Evolutionary conservation across 345 rosid genomes (phyloP), one percentile per base, ranked within the genome.

Genomic region (Hypericum androsaemum): DNA sequence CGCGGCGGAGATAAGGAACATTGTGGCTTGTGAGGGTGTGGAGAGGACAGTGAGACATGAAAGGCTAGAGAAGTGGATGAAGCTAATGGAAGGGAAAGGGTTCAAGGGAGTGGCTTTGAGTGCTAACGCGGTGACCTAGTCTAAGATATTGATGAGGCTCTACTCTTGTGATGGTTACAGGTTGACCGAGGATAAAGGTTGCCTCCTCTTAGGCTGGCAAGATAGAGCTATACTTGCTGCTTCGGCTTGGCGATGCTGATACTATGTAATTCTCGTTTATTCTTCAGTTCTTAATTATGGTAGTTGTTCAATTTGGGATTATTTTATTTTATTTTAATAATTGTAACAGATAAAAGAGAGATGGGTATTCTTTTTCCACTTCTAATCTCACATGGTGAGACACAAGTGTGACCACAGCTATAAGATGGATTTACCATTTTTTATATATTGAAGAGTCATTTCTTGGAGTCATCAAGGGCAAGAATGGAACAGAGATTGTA

Each of bases 191-290:
- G 88, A 82, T 47, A 72, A 72, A n/a, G 88, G 84, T 10, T 76
- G 88, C 69, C 68, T 82, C 80, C 80, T 79, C 7, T 63, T 82
- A 57, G 88, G 82, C 3, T 82, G 88, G 88, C 80, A 66, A 61
- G 88, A 82, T 52, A 68, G 84, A 58, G 70, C 80, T 28, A 57
- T 79, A 16, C 57, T 82, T 41, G 84, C 77, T 39, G 81, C 88
- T 48, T 86, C 89, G 47, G 81, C 88, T 10, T 78, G 94, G 69
- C 68, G 66, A 63, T 75, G 86, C 70, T 82, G 61, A 68, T 14
- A n/a, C n/a, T n/a, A n/a, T n/a, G n/a, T n/a, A 39, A 37, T 42
- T 53, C 57, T 79, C 32, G 58, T 64, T 14, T 14, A 52, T 17
- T 41, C 51, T 46, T 58, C 11, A 12, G 9, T 9, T 22, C 38